Conservation (phyloP, 768 basidiomycete genomes). For the Lactifluus piperatus region DNA sequence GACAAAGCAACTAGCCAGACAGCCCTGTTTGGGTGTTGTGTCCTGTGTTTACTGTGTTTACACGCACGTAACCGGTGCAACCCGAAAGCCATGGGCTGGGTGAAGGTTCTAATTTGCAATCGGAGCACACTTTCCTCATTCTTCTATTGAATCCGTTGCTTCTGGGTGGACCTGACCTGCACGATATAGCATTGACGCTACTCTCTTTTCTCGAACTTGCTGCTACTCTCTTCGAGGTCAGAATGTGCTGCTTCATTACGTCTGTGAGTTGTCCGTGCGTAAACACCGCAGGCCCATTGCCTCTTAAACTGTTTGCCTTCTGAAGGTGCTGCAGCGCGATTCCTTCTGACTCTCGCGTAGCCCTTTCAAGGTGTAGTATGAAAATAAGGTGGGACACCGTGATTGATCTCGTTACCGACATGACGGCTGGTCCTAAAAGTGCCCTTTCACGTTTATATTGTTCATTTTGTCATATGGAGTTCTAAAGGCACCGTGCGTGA, state of each 20-base stretch:
- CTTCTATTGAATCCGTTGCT: background rate
- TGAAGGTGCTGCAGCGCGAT: background rate
- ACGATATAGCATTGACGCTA: background rate
- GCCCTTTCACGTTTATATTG: background rate
- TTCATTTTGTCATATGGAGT: background rate
- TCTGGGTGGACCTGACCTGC: background rate
- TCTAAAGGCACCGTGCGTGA: background rate
- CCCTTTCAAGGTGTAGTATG: background rate
- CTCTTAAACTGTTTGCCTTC: background rate
- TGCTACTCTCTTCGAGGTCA: background rate
- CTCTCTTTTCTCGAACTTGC: background rate
- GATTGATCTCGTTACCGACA: background rate
- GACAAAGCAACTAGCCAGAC: constrained; percentile 17
- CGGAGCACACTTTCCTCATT: constrained; percentile 11
- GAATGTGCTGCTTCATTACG: background rate
- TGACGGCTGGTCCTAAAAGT: background rate
- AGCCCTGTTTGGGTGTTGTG: constrained; percentile 1
- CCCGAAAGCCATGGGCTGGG: constrained; percentile 4
- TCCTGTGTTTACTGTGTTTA: constrained; percentile 9
- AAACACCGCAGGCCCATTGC: background rate
- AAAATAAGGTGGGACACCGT: background rate
- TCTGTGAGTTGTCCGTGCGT: background rate
- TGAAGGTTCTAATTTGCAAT: constrained; percentile 22
- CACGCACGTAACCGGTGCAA: constrained; percentile 8
- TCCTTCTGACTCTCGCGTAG: background rate